Base-by-base conservation (phyloP, 2,329 filamentous ascomycete species). In the Trichoderma brevicompactum region DNA sequence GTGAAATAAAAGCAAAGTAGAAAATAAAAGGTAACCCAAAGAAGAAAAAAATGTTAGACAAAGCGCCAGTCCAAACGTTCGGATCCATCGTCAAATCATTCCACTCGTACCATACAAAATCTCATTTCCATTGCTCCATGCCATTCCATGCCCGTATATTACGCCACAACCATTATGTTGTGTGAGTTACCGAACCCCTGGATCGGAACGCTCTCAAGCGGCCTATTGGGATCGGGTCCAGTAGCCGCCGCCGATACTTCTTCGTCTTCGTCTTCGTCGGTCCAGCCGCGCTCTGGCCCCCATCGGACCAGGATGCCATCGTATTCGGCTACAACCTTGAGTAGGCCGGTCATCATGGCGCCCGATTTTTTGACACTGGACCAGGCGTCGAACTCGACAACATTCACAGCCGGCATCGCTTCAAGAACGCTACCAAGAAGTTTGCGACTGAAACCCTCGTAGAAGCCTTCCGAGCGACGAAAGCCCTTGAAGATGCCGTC, bases 371-470 rank as follows among this genome's bases (percentile, higher is more conserved):
- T 85, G 4, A 94, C 88, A 61, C 85, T 85, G 0, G 83, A 78
- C 73, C 84, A 91, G 0, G 84, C 90, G 75, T 94, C 91, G 67
- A 94, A 90, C 71, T 91, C 84, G 19, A 93, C 80, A 1, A 80
- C 78, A 8, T 81, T 73, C 2, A 91, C 74, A 43, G 79, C 81
- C 0, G 88, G 86, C 65, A 90, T 76, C 63, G 82, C 81, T 1
- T 79, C 77, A 2, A 92, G 72, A 3, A 92, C 81, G 7, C 79
- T 80, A 4, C 78, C 75, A 7, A 93, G 73, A 34, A 93, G 76
- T 1, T 79, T 77, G 10, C 82, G 78, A 32, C 85, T 88, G 72
- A 92, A 93, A 5, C 75, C 76, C 66, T 92, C 90, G 72, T 92
- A 94, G 68, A 90, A 92, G 1, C 88, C 85, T 32, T 88, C 83